These are phyloP conservation scores for Fusarium sp. DNA, from an alignment of 2,329 filamentous ascomycete species.

Conservation along the genomic window DNA sequence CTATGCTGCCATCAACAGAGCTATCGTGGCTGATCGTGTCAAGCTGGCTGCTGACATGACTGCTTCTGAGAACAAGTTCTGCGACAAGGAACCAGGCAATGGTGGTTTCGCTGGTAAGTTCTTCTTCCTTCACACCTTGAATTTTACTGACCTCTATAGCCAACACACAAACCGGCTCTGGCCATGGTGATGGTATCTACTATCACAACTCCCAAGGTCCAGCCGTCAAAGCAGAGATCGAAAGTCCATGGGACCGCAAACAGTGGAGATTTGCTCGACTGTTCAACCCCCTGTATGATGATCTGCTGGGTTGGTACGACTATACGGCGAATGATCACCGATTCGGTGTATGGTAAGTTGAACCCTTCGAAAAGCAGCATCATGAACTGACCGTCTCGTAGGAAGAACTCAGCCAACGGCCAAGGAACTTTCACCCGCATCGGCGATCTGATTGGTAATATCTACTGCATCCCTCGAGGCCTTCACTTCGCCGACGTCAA, in stretches of 20 bases:
- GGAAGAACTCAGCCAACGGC: not conserved
- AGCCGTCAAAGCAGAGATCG: not conserved
- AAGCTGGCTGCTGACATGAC: not conserved
- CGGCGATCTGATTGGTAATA: slow-evolving; percentile 10
- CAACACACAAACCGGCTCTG: not conserved
- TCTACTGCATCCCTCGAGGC: slow-evolving; percentile 1
- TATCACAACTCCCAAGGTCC: not conserved
- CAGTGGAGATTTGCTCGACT: not conserved
- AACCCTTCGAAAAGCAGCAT: not conserved
- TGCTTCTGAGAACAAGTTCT: not conserved
- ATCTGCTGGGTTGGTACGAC: not conserved
- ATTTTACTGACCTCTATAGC: not conserved
- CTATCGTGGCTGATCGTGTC: not conserved
- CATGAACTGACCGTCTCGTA: not conserved
- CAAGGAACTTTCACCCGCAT: slow-evolving; percentile 27
- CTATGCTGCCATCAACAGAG: not conserved
- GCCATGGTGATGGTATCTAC: not conserved
- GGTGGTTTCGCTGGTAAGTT: not conserved
- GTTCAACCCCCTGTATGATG: not conserved
- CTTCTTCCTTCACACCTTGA: rapidly evolving
- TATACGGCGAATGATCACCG: not conserved
- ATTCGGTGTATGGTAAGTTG: not conserved
- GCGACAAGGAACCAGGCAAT: not conserved
- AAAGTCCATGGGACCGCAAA: not conserved
- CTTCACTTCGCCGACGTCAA: slow-evolving; percentile 14